Evolutionary conservation across 139 green algal species (phyloP).

Genomic region (Chlorella sp.): DNA sequence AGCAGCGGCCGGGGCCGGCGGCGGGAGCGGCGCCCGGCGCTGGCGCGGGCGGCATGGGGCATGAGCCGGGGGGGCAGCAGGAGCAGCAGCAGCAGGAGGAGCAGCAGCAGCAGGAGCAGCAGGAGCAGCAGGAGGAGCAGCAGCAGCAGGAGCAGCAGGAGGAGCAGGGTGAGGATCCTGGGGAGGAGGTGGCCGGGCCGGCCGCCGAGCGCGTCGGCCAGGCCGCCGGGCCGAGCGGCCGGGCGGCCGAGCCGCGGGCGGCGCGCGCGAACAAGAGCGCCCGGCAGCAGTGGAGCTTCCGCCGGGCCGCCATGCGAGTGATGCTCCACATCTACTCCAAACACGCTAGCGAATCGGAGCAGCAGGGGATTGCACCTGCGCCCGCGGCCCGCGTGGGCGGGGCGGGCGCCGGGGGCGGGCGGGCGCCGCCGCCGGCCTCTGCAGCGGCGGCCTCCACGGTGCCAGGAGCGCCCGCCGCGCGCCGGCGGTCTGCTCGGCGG

Average conservation of each 20-base stretch:
- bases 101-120: not conserved
- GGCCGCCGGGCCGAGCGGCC: not conserved
- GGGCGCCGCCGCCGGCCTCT: too few species aligned
- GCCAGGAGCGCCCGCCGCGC: too few species aligned
- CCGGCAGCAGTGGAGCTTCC: slow-evolving; percentile 47
- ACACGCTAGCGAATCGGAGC: too few species aligned
- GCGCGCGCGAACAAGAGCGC: slow-evolving; percentile 8
- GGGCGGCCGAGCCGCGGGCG: slow-evolving; percentile 10
- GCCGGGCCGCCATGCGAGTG: slow-evolving; percentile 34
- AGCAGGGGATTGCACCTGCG: not conserved
- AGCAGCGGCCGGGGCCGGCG: too few species aligned
- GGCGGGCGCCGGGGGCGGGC: too few species aligned
- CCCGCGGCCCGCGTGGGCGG: too few species aligned
- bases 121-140: slow-evolving; percentile 14
- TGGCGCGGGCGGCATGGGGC: too few species aligned
- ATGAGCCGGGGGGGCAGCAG: not conserved
- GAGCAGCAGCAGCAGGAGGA: not conserved
- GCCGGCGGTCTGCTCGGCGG: too few species aligned
- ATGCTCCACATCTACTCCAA: too few species aligned
- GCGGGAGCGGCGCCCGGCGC: too few species aligned
- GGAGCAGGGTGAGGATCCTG: not conserved
- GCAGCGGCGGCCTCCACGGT: too few species aligned
- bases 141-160: not conserved
- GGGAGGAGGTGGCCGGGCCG: not conserved
- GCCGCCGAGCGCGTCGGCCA: not conserved